Percentiles rank a stretch among this genome's conserved stretches.
Conservation (phyloP, 2,329 filamentous ascomycete species). For the Aspergillus spinulosporus region DNA sequence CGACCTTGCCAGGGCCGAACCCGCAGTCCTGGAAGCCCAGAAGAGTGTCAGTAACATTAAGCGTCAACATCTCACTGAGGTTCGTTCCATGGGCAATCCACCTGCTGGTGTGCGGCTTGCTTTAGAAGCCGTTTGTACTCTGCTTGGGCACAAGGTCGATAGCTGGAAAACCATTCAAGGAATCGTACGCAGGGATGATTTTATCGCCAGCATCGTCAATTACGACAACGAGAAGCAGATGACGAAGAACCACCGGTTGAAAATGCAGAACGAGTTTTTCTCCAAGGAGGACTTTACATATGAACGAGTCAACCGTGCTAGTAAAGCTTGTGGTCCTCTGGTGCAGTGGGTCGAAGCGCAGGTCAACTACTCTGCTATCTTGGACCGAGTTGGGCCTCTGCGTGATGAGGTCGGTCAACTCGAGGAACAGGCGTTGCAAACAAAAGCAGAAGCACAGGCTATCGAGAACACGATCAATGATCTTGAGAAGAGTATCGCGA, state of each 20-base stretch:
- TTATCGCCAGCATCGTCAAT: constrained; percentile 95
- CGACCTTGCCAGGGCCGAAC: constrained; percentile 88
- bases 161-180: constrained; percentile 91
- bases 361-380: constrained; percentile 95
- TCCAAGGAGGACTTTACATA: constrained; percentile 95
- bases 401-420: constrained; percentile 85
- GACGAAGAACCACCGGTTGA: constrained; percentile 76
- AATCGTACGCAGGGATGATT: constrained; percentile 88
- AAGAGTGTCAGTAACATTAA: constrained; percentile 99
- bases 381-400: constrained; percentile 89
- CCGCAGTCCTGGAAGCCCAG: constrained; percentile 87
- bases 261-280: constrained; percentile 91
- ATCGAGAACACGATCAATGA: constrained; percentile 83
- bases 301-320: constrained; percentile 92
- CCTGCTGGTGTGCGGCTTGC: constrained; percentile 88
- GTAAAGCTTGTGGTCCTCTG: constrained; percentile 92
- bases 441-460: constrained; percentile 87
- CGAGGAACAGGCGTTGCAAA: constrained; percentile 85
- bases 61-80: constrained; percentile 93
- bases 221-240: constrained; percentile 96
- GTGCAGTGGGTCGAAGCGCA: constrained; percentile 97
- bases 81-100: constrained; percentile 93
- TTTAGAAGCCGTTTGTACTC: constrained; percentile 91
- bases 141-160: constrained; percentile 84
- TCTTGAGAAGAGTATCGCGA: constrained; percentile 86